Evolutionary conservation across 768 basidiomycete genomes (phyloP).

Genomic region (Amyloporia xantha): DNA sequence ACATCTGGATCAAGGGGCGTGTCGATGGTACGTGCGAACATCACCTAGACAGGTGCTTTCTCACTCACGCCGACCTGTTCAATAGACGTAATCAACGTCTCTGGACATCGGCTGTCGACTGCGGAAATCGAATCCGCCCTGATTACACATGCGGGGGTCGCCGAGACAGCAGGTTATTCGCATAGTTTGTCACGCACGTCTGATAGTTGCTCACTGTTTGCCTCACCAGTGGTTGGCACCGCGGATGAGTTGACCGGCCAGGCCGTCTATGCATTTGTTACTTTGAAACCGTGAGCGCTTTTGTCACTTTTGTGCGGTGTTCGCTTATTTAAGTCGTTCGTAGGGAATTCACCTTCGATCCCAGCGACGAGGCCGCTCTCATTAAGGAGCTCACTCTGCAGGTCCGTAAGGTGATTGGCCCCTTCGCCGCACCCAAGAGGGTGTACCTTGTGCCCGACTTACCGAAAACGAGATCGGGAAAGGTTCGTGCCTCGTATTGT

Average conservation of each 20-base stretch:
- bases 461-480: constrained; percentile 93
- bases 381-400: constrained; percentile 88
- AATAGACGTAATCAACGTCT: constrained; percentile 94
- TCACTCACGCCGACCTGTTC: background rate
- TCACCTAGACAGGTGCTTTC: constrained; percentile 5
- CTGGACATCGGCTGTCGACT: constrained; percentile 93
- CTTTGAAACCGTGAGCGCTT: constrained; percentile 79
- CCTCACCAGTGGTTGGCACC: constrained; percentile 60
- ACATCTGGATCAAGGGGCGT: constrained; percentile 98
- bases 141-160: constrained; percentile 90
- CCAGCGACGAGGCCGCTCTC: constrained; percentile 60
- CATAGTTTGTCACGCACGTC: background rate
- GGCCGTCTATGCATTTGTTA: constrained; percentile 92
- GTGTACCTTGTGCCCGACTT: constrained; percentile 77
- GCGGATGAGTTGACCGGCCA: constrained; percentile 88
- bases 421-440: constrained; percentile 96
- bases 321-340: background rate
- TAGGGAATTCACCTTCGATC: constrained; percentile 77
- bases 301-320: background rate
- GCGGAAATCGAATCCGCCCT: constrained; percentile 98
- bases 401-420: constrained; percentile 96
- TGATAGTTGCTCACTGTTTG: background rate
- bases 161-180: constrained; percentile 75
- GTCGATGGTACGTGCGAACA: constrained; percentile 64
- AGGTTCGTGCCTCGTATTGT: constrained; percentile 41